A percentile compares a stretch with the other conserved stretches of the same genome.
Conservation (phyloP, 177 flowering plant species). For the Vitis hybrid region DNA sequence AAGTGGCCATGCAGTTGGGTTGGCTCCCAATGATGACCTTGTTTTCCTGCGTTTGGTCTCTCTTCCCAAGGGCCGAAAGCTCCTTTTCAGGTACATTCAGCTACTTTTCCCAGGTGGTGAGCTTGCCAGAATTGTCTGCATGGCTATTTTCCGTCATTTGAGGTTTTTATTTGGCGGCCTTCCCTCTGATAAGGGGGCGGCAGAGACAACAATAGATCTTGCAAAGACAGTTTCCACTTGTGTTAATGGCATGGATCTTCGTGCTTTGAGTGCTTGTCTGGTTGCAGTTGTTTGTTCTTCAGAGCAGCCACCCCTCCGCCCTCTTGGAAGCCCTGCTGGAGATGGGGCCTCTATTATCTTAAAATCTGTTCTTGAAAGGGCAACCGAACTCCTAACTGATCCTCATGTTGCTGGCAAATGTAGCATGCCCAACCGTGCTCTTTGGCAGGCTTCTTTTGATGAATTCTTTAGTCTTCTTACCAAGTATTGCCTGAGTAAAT, state of each 20-base stretch:
- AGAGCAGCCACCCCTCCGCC: conserved; percentile 95
- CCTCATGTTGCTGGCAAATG: conserved; percentile 49
- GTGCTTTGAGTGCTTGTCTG: conserved; percentile 85
- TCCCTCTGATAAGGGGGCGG: conserved; percentile 61
- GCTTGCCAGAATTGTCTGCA: conserved; percentile 80
- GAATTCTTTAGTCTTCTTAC: conserved; percentile 80
- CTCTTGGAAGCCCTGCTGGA: conserved; percentile 79
- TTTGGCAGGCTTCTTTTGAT: conserved; percentile 94
- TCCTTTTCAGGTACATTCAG: conserved; percentile 66
- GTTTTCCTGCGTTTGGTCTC: conserved; percentile 80
- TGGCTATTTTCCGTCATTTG: conserved; percentile 88
- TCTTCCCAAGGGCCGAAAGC: conserved; percentile 86
- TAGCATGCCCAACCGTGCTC: conserved; percentile 50
- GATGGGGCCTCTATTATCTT: conserved; percentile 77
- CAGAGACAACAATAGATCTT: conserved; percentile 57
- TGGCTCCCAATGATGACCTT: conserved; percentile 74
- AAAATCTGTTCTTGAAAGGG: conserved; percentile 74
- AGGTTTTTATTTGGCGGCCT: conserved; percentile 86
- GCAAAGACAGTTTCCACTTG: conserved; percentile 56
- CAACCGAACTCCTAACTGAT: conserved; percentile 59
- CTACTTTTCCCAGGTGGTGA: conserved; percentile 81
- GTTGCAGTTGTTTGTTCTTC: conserved; percentile 89
- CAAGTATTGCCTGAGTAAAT: conserved; percentile 79
- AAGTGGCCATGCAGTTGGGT: conserved; percentile 54
- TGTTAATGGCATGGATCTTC: conserved; percentile 73